Conservation (phyloP, 169 alveolate genomes). For the Plasmodium fragile region DNA sequence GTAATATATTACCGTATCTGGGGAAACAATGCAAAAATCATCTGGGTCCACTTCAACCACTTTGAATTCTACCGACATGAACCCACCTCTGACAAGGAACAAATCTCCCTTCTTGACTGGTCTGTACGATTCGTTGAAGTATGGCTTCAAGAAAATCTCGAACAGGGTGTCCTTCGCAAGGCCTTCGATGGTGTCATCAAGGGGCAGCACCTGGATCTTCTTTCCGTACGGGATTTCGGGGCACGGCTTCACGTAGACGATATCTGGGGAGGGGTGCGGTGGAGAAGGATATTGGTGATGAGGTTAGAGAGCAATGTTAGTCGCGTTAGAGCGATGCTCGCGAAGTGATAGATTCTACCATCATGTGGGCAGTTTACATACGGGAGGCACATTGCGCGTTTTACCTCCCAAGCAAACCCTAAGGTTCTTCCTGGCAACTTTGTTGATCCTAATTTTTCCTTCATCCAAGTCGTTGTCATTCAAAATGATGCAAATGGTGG, state of each 20-base stretch:
- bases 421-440: slow-evolving; percentile 97
- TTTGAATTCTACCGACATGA: slow-evolving; percentile 99
- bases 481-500: slow-evolving; percentile 98
- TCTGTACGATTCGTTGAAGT: slow-evolving; percentile 99
- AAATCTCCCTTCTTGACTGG: slow-evolving; percentile 99
- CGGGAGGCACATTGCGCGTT: background rate
- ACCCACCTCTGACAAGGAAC: slow-evolving; percentile 99
- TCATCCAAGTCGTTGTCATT: slow-evolving; percentile 98
- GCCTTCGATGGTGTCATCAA: slow-evolving; percentile 99
- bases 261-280: slow-evolving; percentile 84
- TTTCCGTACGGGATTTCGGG: slow-evolving; percentile 99
- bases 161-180: slow-evolving; percentile 97
- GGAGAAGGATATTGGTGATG: background rate
- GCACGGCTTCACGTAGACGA: slow-evolving; percentile 95
- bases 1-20: slow-evolving; percentile 95
- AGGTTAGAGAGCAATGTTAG: background rate
- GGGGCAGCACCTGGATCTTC: slow-evolving; percentile 98
- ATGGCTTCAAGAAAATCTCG: slow-evolving; percentile 98
- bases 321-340: background rate
- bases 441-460: slow-evolving; percentile 97
- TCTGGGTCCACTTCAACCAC: slow-evolving; percentile 99
- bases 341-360: background rate
- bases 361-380: background rate
- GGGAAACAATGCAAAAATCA: slow-evolving; percentile 99
- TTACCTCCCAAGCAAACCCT: slow-evolving; percentile 97